A percentile compares a stretch with the other conserved stretches of the same genome.
phyloP scores from a whole-genome alignment of 2,329 filamentous ascomycete species.

The Thermochaetoides dissita region DNA sequence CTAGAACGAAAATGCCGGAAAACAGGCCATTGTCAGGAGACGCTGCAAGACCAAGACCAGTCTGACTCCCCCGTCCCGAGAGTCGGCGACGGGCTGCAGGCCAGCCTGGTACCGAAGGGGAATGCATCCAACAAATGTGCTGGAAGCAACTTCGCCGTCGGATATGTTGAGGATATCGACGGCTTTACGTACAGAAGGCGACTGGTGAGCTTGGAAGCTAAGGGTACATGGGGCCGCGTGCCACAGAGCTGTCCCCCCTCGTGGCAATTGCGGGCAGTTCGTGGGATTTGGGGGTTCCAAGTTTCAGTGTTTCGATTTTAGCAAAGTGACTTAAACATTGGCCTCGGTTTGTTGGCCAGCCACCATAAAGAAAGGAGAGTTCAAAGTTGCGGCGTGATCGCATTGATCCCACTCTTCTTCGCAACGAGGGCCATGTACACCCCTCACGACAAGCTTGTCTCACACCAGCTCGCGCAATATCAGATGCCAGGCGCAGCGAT shows the following conservation, averaged over 20 bases:
- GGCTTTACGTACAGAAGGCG: no score
- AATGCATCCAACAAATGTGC: background rate
- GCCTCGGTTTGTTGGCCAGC: slow-evolving; percentile 2
- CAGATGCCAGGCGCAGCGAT: no score
- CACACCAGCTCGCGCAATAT: no score
- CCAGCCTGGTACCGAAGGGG: background rate
- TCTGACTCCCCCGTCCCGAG: background rate
- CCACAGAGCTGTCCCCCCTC: no score
- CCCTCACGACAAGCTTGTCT: no score
- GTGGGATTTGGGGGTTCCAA: slow-evolving; percentile 3
- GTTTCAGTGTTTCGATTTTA: background rate
- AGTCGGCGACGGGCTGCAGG: slow-evolving; percentile 4
- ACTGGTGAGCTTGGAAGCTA: no score
- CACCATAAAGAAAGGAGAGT: no score
- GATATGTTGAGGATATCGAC: background rate
- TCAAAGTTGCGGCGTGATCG: no score
- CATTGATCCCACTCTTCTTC: no score
- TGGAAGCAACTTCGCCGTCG: background rate
- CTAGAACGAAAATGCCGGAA: slow-evolving; percentile 12
- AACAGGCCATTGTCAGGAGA: slow-evolving; percentile 3
- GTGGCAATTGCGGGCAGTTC: background rate
- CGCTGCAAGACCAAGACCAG: background rate
- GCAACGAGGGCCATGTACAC: no score
- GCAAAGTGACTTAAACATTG: slow-evolving; percentile 1
- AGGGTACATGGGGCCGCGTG: no score